phyloP scores from a whole-genome alignment of 2,329 filamentous ascomycete genomes.

The Sarocladium strictum region DNA sequence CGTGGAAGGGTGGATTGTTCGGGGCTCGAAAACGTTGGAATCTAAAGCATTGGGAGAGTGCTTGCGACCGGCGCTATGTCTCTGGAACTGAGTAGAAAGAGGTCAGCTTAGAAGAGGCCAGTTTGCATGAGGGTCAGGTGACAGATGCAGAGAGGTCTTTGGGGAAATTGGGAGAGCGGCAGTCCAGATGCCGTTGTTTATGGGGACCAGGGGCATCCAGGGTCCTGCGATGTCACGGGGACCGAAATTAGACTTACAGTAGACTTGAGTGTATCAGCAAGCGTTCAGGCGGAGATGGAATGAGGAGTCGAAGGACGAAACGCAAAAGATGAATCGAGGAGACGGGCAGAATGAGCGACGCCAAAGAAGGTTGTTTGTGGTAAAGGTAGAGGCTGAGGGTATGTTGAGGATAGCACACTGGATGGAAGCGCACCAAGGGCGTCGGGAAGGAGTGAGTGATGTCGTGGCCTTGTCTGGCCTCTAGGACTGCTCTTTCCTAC shows the following conservation, averaged over 20 bases:
- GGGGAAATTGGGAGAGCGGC: background rate
- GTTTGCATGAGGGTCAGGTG: too few relatives aligned
- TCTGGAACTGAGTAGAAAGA: background rate
- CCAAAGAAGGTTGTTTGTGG: background rate
- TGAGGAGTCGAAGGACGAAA: background rate
- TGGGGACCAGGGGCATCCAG: background rate
- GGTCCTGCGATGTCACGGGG: constrained; percentile 1
- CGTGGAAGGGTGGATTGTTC: background rate
- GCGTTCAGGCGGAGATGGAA: background rate
- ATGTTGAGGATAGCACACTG: background rate
- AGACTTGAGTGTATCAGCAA: background rate
- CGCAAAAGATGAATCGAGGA: background rate
- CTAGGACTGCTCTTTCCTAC: background rate
- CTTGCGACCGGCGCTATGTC: background rate
- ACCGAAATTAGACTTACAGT: background rate
- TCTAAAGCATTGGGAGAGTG: constrained; percentile 5
- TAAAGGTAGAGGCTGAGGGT: background rate
- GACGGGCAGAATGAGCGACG: background rate
- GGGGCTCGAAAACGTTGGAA: background rate
- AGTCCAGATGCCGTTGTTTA: background rate
- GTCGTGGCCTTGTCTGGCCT: constrained; percentile 5
- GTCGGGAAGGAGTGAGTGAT: background rate
- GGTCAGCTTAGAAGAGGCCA: too few relatives aligned
- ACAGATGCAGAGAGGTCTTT: background rate
- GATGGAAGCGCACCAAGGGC: background rate